These are phyloP conservation scores for Barbarea vulgaris DNA, from an alignment of 345 rosid species.

Conservation along the genomic window DNA sequence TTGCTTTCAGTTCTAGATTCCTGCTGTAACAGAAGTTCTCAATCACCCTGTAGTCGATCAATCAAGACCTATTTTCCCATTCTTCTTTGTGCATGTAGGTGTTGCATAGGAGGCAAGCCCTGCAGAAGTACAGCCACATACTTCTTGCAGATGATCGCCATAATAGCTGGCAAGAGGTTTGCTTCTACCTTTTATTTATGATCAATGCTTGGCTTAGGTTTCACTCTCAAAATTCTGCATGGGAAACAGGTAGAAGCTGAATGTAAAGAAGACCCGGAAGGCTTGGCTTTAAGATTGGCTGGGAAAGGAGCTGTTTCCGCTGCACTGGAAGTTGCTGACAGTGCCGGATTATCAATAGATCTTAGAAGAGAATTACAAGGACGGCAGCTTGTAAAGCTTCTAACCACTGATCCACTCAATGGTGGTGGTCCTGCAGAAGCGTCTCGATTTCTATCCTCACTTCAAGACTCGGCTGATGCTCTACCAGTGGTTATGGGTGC, in stretches of 20 bases:
- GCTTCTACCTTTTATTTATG: slow-evolving; percentile 31
- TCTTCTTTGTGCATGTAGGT: slow-evolving; percentile 51
- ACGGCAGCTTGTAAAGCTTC: slow-evolving; percentile 96
- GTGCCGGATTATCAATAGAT: slow-evolving; percentile 84
- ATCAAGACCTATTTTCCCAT: slow-evolving; percentile 1
- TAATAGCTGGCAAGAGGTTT: slow-evolving; percentile 98
- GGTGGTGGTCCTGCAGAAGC: slow-evolving; percentile 99
- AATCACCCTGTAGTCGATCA: slow-evolving; percentile 8
- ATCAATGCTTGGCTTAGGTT: slow-evolving; percentile 25
- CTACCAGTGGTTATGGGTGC: slow-evolving; percentile 98
- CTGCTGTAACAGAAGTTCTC: background rate
- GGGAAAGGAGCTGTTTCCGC: slow-evolving; percentile 98
- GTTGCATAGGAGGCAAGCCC: slow-evolving; percentile 79
- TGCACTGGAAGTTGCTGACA: slow-evolving; percentile 96
- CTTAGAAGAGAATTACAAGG: slow-evolving; percentile 94
- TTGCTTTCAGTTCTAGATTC: slow-evolving; percentile 31
- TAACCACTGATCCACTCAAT: slow-evolving; percentile 91
- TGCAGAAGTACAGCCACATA: slow-evolving; percentile 90
- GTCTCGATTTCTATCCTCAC: slow-evolving; percentile 88
- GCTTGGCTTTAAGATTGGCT: slow-evolving; percentile 93
- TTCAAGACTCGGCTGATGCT: slow-evolving; percentile 91
- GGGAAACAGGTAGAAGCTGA: slow-evolving; percentile 76
- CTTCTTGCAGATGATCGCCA: slow-evolving; percentile 80
- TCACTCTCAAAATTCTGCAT: background rate
- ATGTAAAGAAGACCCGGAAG: slow-evolving; percentile 93